Evolutionary conservation across 2,329 filamentous ascomycete species (phyloP).

Genomic region (Pleomassaria siparia): DNA sequence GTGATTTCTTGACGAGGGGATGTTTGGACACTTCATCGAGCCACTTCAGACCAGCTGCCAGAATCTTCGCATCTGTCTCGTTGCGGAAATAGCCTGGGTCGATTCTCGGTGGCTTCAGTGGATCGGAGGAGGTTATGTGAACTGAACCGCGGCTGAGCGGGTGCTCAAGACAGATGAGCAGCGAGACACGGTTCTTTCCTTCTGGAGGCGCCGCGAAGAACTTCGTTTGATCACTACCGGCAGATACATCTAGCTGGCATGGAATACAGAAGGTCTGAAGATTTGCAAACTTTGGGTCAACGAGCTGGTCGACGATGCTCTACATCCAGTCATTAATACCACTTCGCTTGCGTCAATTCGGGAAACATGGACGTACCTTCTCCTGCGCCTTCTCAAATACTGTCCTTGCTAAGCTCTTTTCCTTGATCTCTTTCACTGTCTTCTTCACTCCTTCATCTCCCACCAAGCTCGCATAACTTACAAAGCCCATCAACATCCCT

Average conservation of each 20-base stretch:
- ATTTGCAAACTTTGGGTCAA: constrained; percentile 13
- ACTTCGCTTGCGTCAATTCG: background rate
- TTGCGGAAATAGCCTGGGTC: constrained; percentile 16
- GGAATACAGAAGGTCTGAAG: constrained; percentile 29
- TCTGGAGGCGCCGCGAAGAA: constrained; percentile 36
- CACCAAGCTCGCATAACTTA: constrained; percentile 25
- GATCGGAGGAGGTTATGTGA: constrained; percentile 26
- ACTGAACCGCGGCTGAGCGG: constrained; percentile 30
- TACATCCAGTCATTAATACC: background rate
- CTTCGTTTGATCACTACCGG: constrained; percentile 26
- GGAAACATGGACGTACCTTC: constrained; percentile 14
- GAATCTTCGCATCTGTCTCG: constrained; percentile 14
- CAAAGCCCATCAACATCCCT: constrained; percentile 34
- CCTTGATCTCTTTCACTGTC: constrained; percentile 29
- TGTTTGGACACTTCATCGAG: constrained; percentile 9
- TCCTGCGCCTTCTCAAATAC: constrained; percentile 40
- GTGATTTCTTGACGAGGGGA: constrained; percentile 7
- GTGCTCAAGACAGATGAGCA: constrained; percentile 12
- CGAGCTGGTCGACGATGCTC: constrained; percentile 29
- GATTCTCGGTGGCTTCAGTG: constrained; percentile 33
- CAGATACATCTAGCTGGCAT: constrained; percentile 30
- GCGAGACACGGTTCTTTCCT: constrained; percentile 27
- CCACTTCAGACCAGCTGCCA: constrained; percentile 9
- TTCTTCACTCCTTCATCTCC: constrained; percentile 3
- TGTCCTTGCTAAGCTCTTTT: constrained; percentile 37